A percentile compares a stretch with the other conserved stretches of the same genome.
These are phyloP conservation scores for Leccinum pallidistipes DNA, from an alignment of 1,284 basidiomycete genomes.

Conservation along the genomic window DNA sequence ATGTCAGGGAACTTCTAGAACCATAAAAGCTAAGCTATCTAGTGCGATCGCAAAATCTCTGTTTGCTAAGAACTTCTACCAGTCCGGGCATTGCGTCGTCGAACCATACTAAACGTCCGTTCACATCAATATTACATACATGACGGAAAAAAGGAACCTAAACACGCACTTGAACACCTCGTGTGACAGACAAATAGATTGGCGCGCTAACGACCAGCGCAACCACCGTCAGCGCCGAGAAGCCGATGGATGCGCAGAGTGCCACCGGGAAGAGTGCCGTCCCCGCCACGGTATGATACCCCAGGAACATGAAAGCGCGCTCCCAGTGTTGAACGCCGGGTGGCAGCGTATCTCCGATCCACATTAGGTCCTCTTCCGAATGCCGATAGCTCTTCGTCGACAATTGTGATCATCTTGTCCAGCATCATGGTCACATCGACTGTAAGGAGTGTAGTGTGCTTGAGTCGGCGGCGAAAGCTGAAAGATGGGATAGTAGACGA, in stretches of 20 bases:
- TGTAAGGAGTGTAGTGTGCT: not conserved
- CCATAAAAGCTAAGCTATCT: not conserved
- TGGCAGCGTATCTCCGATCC: conserved; percentile 12
- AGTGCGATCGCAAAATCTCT: not conserved
- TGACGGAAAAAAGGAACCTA: not conserved
- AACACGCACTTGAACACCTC: not conserved
- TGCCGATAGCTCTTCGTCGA: conserved; percentile 22
- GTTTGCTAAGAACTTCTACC: not conserved
- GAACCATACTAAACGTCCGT: not conserved
- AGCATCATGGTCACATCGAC: conserved; percentile 23
- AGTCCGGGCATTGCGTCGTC: not conserved
- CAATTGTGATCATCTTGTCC: conserved; percentile 26
- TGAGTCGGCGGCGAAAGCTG: not conserved
- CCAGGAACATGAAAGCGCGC: not conserved
- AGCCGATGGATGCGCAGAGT: not conserved
- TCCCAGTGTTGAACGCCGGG: not conserved
- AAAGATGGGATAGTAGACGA: not conserved
- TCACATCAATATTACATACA: not conserved
- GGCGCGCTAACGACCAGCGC: not conserved
- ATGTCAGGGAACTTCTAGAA: not conserved
- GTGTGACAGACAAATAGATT: not conserved
- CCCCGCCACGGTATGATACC: not conserved
- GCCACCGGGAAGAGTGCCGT: not conserved
- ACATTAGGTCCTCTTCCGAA: conserved; percentile 17
- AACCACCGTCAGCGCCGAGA: not conserved